Evolutionary conservation across 495 filamentous ascomycete genomes (phyloP).

Genomic region (Neurospora sp.): DNA sequence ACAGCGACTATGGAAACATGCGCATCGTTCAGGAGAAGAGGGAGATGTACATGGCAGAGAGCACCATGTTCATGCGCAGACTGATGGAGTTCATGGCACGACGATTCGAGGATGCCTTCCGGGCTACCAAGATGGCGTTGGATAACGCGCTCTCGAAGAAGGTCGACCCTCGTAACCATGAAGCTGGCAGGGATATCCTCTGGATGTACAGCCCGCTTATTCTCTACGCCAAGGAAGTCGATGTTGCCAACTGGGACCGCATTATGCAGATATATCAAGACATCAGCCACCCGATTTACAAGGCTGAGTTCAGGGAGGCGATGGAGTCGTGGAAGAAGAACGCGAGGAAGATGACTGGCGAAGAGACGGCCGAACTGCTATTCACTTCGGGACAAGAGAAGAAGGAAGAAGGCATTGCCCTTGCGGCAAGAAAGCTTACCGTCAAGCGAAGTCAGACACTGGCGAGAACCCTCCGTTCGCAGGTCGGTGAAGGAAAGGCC

Average conservation of each 20-base stretch:
- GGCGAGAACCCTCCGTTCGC: slow-evolving; percentile 66
- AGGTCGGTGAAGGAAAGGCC: slow-evolving; percentile 50
- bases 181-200: slow-evolving; percentile 43
- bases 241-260: slow-evolving; percentile 66
- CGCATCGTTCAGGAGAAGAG: slow-evolving; percentile 87
- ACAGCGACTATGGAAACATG: slow-evolving; percentile 82
- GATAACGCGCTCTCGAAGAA: slow-evolving; percentile 44
- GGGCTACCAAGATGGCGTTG: slow-evolving; percentile 49
- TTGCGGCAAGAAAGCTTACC: slow-evolving; percentile 79
- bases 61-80: slow-evolving; percentile 59
- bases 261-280: slow-evolving; percentile 71
- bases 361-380: slow-evolving; percentile 69
- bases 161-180: slow-evolving; percentile 43
- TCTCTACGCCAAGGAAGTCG: slow-evolving; percentile 77
- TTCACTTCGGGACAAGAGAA: slow-evolving; percentile 86
- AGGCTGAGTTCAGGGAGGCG: slow-evolving; percentile 73
- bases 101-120: slow-evolving; percentile 65
- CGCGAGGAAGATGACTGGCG: slow-evolving; percentile 64
- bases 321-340: slow-evolving; percentile 72
- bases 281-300: slow-evolving; percentile 64
- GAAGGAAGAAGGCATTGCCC: slow-evolving; percentile 58
- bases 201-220: slow-evolving; percentile 81
- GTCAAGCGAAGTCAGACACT: slow-evolving; percentile 77
- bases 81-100: slow-evolving; percentile 71
- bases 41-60: slow-evolving; percentile 70